Evolutionary conservation across 352 stramenopile species (phyloP), one percentile per base, ranked within the genome.

Genomic region (Pythium brassicae): DNA sequence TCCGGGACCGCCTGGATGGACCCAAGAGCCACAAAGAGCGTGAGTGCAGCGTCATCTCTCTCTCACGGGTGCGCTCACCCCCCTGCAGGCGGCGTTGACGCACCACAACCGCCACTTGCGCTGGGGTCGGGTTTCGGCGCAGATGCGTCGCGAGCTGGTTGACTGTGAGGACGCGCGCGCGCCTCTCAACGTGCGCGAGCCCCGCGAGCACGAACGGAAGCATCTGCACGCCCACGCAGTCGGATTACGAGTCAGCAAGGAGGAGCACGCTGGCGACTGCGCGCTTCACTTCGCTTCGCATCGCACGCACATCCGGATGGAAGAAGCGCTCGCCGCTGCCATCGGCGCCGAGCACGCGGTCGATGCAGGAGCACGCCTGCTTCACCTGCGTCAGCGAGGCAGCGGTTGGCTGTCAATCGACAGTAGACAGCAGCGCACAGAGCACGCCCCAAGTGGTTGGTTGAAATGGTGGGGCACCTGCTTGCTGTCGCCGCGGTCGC

Each of bases 121-220:
- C 78, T 26, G 67, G 53, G 17, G 61, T 74, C 27, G 79, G 76
- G 2, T 88, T 62, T 49, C 61, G 71, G 57, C 70, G 61, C 32
- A 94, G 54, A 32, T 94, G 85, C 6, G 66, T 64, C 48, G 82
- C 79, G 39, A 94, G 70, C 57, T 93, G 83, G 59, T 87, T 86
- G 43, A 83, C 51, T 6, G 86, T 89, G 19, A 93, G 69, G 49
- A 71, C 63, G 51, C 73, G 72, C 39, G 79, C 83, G 26, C 72
- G 52, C 54, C 77, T 74, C 54, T 93, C 81, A 5, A 71, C 57
- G 47, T 94, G 85, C 3, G 64, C 50, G 32, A 94, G 57, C 11
- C 85, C 85, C n/a, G 74, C 83, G 29, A 87, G 29, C 20, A 92
- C 65, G 58, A 91, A 92, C 0, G 85, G 72, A 15, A 88, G 59